Evolutionary conservation across 495 filamentous ascomycete genomes (phyloP).

Genomic region (Lasiosphaeria ovina): DNA sequence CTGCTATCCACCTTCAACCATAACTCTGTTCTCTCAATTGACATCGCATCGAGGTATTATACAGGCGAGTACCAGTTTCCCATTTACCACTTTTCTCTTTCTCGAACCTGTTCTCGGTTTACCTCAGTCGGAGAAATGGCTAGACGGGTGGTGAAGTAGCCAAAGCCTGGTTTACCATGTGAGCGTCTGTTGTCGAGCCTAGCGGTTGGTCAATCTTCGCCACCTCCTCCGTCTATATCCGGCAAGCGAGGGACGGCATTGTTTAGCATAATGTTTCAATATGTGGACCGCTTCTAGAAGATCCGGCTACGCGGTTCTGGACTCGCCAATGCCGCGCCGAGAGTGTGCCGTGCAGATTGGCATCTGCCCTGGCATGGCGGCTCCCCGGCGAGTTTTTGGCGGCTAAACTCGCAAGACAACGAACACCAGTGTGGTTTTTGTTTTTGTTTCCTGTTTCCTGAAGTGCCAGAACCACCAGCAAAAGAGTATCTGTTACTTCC

Average conservation of each 20-base stretch:
- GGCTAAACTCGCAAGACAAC: neutral
- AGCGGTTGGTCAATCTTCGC: neutral
- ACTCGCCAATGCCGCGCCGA: constrained; percentile 7
- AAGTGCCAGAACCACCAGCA: no score
- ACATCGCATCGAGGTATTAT: neutral
- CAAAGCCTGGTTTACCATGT: no score
- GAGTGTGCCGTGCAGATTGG: neutral
- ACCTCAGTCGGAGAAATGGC: no score
- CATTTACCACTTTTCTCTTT: no score
- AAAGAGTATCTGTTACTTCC: no score
- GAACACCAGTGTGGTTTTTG: neutral
- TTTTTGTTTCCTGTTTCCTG: no score
- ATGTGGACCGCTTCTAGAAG: constrained; percentile 5
- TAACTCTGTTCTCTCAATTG: no score
- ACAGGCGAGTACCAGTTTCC: neutral
- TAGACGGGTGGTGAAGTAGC: no score
- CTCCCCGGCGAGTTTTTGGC: neutral
- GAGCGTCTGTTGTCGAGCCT: no score
- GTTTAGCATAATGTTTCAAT: neutral
- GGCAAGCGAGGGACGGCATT: neutral
- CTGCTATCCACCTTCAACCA: no score
- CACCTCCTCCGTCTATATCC: neutral
- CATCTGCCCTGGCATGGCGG: neutral
- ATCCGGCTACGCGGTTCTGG: constrained; percentile 6
- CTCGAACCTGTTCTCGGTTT: no score